These are phyloP conservation scores for Cladosporium cucumerinum DNA, from an alignment of 2,329 filamentous ascomycete genomes.

Conservation along the genomic window DNA sequence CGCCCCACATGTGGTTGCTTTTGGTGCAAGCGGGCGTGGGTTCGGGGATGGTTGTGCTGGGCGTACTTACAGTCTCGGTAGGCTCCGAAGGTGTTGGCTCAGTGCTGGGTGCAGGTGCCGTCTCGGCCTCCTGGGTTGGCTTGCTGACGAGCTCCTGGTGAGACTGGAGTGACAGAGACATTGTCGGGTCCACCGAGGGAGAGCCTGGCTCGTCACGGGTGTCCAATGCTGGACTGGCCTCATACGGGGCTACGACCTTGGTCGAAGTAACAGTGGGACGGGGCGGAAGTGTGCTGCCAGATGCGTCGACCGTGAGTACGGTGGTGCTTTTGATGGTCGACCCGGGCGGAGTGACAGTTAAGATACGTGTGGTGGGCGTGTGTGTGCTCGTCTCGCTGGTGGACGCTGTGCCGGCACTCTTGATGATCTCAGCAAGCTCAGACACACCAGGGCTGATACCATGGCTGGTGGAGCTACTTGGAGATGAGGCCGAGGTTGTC, in stretches of 20 bases:
- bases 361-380: slow-evolving; percentile 21
- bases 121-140: neutral
- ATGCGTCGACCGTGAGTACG: slow-evolving; percentile 9
- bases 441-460: neutral
- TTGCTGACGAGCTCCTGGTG: slow-evolving; percentile 1
- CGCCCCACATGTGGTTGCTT: neutral
- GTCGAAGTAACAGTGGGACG: slow-evolving; percentile 19
- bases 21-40: neutral
- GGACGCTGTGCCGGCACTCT: neutral
- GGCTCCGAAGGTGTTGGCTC: neutral
- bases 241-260: slow-evolving; percentile 14
- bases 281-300: slow-evolving; percentile 14
- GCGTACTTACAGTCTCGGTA: neutral
- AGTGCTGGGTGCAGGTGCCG: neutral
- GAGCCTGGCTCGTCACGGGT: slow-evolving; percentile 4
- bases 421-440: neutral
- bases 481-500: neutral
- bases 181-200: neutral
- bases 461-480: neutral
- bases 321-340: slow-evolving; percentile 9
- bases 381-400: slow-evolving; percentile 17
- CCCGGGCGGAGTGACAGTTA: slow-evolving; percentile 2
- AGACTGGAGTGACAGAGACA: neutral
- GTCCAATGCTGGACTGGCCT: slow-evolving; percentile 5
- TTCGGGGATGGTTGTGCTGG: neutral